These are phyloP conservation scores for Cicer arietinum DNA, from an alignment of 306 rosid species.

Conservation along the genomic window DNA sequence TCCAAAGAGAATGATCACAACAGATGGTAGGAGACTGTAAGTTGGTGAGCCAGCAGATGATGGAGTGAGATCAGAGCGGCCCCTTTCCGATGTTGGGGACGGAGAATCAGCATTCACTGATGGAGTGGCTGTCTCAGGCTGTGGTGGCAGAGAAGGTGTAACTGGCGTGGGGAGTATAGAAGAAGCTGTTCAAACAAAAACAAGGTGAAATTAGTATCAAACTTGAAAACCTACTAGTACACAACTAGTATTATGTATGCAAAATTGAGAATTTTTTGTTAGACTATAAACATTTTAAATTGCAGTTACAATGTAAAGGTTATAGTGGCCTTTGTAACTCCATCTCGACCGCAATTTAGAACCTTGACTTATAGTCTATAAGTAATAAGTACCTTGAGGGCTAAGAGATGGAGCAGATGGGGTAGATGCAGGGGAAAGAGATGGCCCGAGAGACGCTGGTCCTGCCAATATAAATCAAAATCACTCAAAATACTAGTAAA, in stretches of 20 bases:
- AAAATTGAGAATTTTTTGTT: background rate
- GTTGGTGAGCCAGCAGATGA: constrained; percentile 66
- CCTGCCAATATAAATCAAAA: constrained; percentile 54
- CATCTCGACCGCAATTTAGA: background rate
- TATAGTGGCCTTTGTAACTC: background rate
- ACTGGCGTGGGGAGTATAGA: constrained; percentile 55
- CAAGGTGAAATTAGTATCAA: constrained; percentile 24
- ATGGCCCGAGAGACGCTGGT: constrained; percentile 64
- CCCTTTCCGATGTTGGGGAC: constrained; percentile 56
- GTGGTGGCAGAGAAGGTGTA: constrained; percentile 71
- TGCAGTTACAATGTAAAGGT: background rate
- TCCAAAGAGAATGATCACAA: constrained; percentile 50
- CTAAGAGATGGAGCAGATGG: constrained; percentile 59
- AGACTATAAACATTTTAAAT: background rate
- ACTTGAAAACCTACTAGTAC: constrained; percentile 8
- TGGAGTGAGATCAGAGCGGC: constrained; percentile 71
- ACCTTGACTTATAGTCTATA: background rate
- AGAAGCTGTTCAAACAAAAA: constrained; percentile 58
- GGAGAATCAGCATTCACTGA: constrained; percentile 59
- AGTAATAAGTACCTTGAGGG: constrained; percentile 63
- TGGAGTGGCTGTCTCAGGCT: constrained; percentile 58
- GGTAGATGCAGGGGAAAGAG: constrained; percentile 59
- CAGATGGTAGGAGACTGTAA: constrained; percentile 48
- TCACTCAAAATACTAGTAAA: background rate
- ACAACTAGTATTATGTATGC: background rate